Percentiles rank a stretch among this genome's conserved stretches.
Conservation (phyloP, 1,284 basidiomycete genomes). For the Trichosporon coremiiforme region DNA sequence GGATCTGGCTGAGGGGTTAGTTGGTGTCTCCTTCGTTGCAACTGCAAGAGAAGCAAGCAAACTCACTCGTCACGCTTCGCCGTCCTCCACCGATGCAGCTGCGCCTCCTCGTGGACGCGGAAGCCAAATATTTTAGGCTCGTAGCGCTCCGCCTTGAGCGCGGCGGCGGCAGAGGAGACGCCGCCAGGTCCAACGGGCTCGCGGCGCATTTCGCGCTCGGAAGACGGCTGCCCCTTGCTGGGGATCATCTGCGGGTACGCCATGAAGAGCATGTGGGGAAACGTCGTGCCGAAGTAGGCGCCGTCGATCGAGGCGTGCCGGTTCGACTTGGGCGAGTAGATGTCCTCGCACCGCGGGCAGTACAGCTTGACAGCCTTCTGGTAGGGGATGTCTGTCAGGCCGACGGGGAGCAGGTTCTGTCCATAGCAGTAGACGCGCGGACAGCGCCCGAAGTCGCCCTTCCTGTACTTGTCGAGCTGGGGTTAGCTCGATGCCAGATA, state of each 20-base stretch:
- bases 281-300: slow-evolving; percentile 94
- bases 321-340: slow-evolving; percentile 92
- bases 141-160: slow-evolving; percentile 84
- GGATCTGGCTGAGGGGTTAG: slow-evolving; percentile 52
- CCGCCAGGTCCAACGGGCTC: slow-evolving; percentile 42
- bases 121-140: slow-evolving; percentile 92
- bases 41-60: no score
- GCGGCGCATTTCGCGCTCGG: slow-evolving; percentile 54
- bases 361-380: slow-evolving; percentile 96
- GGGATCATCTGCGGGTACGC: slow-evolving; percentile 90
- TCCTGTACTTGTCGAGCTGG: slow-evolving; percentile 96
- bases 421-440: slow-evolving; percentile 91
- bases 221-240: slow-evolving; percentile 66
- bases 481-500: slow-evolving; percentile 3
- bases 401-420: slow-evolving; percentile 91
- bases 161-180: slow-evolving; percentile 71
- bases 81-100: slow-evolving; percentile 88
- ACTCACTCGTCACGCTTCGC: slow-evolving; percentile 77
- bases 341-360: slow-evolving; percentile 93
- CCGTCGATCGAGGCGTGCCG: slow-evolving; percentile 94
- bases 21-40: no score
- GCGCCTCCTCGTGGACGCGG: slow-evolving; percentile 89
- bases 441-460: slow-evolving; percentile 92
- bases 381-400: slow-evolving; percentile 88
- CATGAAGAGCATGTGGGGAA: slow-evolving; percentile 92